These are phyloP conservation scores for Citrus inodora DNA, from an alignment of 345 rosid genomes.

Conservation along the genomic window DNA sequence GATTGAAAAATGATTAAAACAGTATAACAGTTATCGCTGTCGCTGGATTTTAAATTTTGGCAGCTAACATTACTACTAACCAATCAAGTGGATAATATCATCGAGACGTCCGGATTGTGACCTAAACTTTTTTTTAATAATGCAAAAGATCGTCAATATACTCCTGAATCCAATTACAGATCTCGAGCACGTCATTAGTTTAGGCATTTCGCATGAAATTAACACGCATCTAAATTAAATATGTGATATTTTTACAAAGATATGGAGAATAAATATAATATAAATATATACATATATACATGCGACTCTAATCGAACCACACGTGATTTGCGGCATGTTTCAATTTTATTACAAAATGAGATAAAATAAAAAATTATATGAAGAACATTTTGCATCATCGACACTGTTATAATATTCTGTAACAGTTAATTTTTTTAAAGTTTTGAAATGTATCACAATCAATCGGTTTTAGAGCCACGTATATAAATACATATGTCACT, in stretches of 20 bases:
- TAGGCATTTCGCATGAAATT: not conserved
- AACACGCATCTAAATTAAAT: not conserved
- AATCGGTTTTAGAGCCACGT: constrained; percentile 14
- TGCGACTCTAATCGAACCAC: not conserved
- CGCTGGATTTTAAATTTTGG: not conserved
- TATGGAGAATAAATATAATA: not conserved
- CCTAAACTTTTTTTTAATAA: not conserved
- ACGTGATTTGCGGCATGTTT: not conserved
- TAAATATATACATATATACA: not conserved
- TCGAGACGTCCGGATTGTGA: not conserved
- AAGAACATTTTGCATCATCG: not conserved
- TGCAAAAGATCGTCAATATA: not conserved
- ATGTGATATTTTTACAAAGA: not conserved
- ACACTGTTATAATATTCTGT: not conserved
- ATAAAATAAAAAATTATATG: not conserved
- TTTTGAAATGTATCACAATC: constrained; percentile 10
- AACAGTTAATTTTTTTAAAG: not conserved
- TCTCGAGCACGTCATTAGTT: not conserved
- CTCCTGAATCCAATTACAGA: not conserved
- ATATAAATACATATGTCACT: not conserved
- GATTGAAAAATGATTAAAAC: no score
- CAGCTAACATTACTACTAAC: not conserved
- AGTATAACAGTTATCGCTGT: not conserved
- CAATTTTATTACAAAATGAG: not conserved
- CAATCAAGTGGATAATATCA: not conserved